Base-by-base conservation (phyloP, 768 basidiomycete genomes). In the Trichaptum fuscoviolaceum region DNA sequence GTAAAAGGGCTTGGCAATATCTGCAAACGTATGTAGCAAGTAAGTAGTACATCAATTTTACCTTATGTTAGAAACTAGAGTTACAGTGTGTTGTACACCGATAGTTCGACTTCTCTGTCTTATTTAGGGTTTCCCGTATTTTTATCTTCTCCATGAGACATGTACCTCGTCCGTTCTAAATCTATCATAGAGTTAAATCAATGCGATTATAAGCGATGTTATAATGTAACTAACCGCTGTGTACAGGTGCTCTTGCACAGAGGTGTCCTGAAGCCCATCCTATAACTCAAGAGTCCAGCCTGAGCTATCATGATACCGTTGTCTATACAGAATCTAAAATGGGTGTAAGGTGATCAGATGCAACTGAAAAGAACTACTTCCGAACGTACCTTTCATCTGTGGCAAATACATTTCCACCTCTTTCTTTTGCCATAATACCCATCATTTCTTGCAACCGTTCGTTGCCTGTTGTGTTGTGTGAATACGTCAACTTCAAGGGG, bases 221-320 rank as follows among this genome's bases (percentile, higher is more conserved):
- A 64, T 34, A 24, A 58, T 12, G 10, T 24, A 52, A 63, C 82
- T 70, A 67, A 92, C 95, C 96, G 84, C 79, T 99, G 97, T 7
- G 96, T 99, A 73, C 94, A 96, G 35, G 87, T 91, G 65, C 90
- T 95, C 73, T 96, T 85, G 27, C 83, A 75, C 30, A 99, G 73
- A 1, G 90, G 84, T 0, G 95, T 98, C 61, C 78, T 77, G 68
- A 87, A 83, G 26, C 96, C 97, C 95, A 96, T 98, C 1, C 97
- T 85, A 75, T 87, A 95, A 68, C 89, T 87, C 42, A 99, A 82
- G 30, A 99, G 83, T 6, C 97, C 97, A 7, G 97, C 97, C 73
- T 99, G 97, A 1, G 97, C 96, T 65, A 99, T 99, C 97, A 99
- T 99, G 71, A 99, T 96, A 0, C 97, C 97, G 71, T 99, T 99